Conservation (phyloP, 2,329 filamentous ascomycete species). For the Xylariomycetidae sp. region DNA sequence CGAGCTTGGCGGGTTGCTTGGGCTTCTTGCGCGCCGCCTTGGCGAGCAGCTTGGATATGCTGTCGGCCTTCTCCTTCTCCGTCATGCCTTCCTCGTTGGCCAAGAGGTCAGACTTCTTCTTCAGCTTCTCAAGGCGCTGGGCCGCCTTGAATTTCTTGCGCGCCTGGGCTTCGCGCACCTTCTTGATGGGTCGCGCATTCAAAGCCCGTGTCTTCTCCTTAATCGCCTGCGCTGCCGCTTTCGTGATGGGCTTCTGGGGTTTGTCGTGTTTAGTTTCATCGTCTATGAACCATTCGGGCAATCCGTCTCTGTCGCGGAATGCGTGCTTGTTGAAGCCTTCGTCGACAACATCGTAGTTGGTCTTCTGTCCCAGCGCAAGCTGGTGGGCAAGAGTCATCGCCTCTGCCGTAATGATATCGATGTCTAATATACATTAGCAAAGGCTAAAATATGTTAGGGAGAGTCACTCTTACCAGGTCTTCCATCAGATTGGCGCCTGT, state of each 20-base stretch:
- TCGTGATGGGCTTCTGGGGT: conserved; percentile 81
- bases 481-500: conserved; percentile 59
- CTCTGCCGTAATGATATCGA: conserved; percentile 98
- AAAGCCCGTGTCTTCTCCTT: conserved; percentile 89
- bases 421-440: conserved; percentile 62
- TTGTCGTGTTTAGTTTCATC: conserved; percentile 84
- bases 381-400: conserved; percentile 96
- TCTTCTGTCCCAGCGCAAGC: conserved; percentile 81
- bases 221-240: conserved; percentile 84
- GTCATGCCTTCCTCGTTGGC: conserved; percentile 87
- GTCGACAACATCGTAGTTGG: conserved; percentile 74
- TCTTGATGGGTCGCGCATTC: conserved; percentile 97
- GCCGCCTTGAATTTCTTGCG: conserved; percentile 96
- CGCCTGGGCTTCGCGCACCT: conserved; percentile 93
- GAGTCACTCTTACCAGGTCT: conserved; percentile 46
- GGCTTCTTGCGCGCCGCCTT: conserved; percentile 70
- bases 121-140: conserved; percentile 85
- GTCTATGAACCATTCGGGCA: conserved; percentile 97
- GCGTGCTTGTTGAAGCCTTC: conserved; percentile 91
- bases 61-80: conserved; percentile 90
- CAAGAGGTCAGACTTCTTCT: conserved; percentile 92
- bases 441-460: too few species aligned
- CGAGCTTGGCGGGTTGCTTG: conserved; percentile 75
- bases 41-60: conserved; percentile 75
- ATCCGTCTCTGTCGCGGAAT: conserved; percentile 83